Base-by-base conservation (phyloP, 345 rosid species). In the Lenwebbia sp. region DNA sequence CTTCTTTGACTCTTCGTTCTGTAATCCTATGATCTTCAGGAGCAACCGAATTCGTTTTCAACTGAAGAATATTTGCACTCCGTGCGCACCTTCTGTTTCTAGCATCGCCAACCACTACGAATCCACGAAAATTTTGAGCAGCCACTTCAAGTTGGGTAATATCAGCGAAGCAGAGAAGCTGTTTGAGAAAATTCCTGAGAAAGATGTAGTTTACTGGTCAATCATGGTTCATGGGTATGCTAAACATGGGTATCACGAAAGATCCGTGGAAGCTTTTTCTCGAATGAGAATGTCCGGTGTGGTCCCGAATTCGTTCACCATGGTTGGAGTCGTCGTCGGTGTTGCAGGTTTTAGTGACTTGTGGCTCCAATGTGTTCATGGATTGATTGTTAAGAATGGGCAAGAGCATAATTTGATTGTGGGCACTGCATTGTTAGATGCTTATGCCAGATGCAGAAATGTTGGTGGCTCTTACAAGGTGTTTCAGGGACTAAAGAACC, bases 171-270 rank as follows among this genome's bases (percentile, higher is more conserved):
- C 91, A 53, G 88, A 84, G 90, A 57, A 90, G 60, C 41, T 90
- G 90, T 88, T 90, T 15, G 92, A 91, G 60, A 74, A 74, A 88
- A 87, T 91, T 84, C 89, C 92, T 76, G 86, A 87, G 0, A 88
- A 54, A 82, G 87, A 88, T 88, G 82, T 90, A 21, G 92, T 90
- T 57, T 87, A 89, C 17, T 91, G 92, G 90, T 92, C 94, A 37
- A 84, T 89, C 74, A 83, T 86, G 85, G 87, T 93, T 58, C 93
- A 91, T 44, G 95, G 92, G 55, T 91, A 90, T 50, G 88, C 92
- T 19, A 87, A 85, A 70, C 88, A 91, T 83, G 92, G 91, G 51
- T 53, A 60, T 86, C 82, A 54, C 41, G 1, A 25, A 30, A 89
- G 88, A 54, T 90, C 90, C 19, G 23, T 89, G 23, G 84, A 87